Evolutionary conservation across 2,329 filamentous ascomycete species (phyloP).

Genomic region (Fusarium protoensiforme): DNA sequence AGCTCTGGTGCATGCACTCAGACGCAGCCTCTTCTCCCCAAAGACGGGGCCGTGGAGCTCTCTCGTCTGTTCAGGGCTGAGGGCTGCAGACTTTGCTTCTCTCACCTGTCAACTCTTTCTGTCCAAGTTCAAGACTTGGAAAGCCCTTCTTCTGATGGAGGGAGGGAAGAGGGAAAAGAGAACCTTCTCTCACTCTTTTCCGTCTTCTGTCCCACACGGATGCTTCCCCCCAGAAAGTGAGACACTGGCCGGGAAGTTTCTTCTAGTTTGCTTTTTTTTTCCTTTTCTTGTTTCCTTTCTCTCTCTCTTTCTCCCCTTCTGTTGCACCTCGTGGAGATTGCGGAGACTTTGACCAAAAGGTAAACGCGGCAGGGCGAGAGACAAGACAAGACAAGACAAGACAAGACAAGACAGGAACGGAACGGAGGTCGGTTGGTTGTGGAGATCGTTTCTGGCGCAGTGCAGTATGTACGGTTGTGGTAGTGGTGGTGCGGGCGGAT

Average conservation of each 20-base stretch:
- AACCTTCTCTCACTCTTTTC: neutral
- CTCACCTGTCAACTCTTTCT: constrained; percentile 23
- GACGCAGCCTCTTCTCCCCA: constrained; percentile 20
- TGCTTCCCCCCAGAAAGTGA: constrained; percentile 26
- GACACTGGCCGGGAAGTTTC: constrained; percentile 38
- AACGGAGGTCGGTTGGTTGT: constrained; percentile 30
- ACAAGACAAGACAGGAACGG: constrained; percentile 6
- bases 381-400: constrained; percentile 7
- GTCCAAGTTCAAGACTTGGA: constrained; percentile 8
- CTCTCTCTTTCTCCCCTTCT: constrained; percentile 1
- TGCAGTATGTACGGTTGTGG: neutral
- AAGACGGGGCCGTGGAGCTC: constrained; percentile 24
- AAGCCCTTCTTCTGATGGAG: neutral
- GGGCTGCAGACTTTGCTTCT: constrained; percentile 25
- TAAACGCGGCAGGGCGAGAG: constrained; percentile 28
- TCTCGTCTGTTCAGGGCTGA: neutral
- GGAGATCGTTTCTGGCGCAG: neutral
- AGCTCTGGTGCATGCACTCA: constrained; percentile 27
- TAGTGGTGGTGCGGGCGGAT: constrained; percentile 12
- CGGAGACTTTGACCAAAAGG: constrained; percentile 32
- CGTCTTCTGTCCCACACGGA: constrained; percentile 30
- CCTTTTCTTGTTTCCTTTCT: neutral
- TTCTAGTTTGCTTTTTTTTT: constrained; percentile 37
- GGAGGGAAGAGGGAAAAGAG: neutral
- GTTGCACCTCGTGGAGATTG: constrained; percentile 38